These are phyloP conservation scores for Colletotrichum trifolii DNA, from an alignment of 2,329 filamentous ascomycete species.

Conservation along the genomic window DNA sequence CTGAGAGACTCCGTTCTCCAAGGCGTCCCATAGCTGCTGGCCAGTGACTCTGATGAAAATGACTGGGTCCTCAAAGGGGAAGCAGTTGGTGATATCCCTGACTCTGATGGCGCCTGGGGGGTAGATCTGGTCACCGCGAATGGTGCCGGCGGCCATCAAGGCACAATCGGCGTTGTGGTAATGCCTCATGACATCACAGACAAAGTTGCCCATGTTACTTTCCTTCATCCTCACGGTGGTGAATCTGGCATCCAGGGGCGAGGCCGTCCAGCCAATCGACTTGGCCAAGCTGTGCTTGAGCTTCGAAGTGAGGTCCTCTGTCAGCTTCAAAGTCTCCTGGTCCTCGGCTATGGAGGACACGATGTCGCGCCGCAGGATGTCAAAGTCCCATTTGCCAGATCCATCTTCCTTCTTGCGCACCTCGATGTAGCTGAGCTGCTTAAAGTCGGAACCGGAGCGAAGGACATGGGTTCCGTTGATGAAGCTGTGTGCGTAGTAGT, in stretches of 20 bases:
- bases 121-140: slow-evolving; percentile 90
- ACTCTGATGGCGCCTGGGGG: slow-evolving; percentile 81
- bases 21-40: slow-evolving; percentile 77
- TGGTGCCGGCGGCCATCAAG: slow-evolving; percentile 87
- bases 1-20: slow-evolving; percentile 85
- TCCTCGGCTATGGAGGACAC: slow-evolving; percentile 76
- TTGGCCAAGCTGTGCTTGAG: slow-evolving; percentile 83
- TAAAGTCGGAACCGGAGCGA: slow-evolving; percentile 92
- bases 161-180: slow-evolving; percentile 85
- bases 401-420: slow-evolving; percentile 67
- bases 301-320: slow-evolving; percentile 76
- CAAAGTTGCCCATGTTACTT: slow-evolving; percentile 90
- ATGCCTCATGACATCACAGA: slow-evolving; percentile 89
- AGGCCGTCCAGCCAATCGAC: slow-evolving; percentile 84
- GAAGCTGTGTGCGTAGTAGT: slow-evolving; percentile 83
- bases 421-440: slow-evolving; percentile 90
- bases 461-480: slow-evolving; percentile 85
- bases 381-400: slow-evolving; percentile 76
- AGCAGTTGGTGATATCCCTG: slow-evolving; percentile 88
- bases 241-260: slow-evolving; percentile 87
- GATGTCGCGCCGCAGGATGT: slow-evolving; percentile 80
- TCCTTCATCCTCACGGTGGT: slow-evolving; percentile 81
- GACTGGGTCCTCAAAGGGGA: slow-evolving; percentile 92
- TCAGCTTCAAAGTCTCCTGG: slow-evolving; percentile 67
- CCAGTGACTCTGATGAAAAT: slow-evolving; percentile 81